These are phyloP conservation scores for Agaricales sp. DNA, from an alignment of 1,284 basidiomycete genomes.

Conservation along the genomic window DNA sequence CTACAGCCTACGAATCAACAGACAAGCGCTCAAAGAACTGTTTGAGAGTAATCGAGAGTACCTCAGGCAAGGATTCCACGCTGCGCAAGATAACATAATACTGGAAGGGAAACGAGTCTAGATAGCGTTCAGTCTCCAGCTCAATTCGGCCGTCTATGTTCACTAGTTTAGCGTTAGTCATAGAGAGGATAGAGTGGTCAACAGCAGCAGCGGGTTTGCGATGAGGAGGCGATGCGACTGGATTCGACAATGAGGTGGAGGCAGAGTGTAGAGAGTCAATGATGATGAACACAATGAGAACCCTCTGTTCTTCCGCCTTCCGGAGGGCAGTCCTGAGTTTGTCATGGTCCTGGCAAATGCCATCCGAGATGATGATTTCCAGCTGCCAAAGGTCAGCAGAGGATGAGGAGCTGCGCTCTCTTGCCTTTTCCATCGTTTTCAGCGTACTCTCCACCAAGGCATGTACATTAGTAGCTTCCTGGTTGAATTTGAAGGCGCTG, in stretches of 20 bases:
- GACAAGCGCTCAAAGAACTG: conserved; percentile 84
- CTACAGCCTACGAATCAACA: conserved; percentile 46
- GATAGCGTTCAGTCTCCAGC: conserved; percentile 81
- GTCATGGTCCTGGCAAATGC: conserved; percentile 95
- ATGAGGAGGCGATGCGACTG: conserved; percentile 9
- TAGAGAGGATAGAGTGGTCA: conserved; percentile 80
- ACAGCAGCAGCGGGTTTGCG: conserved; percentile 11
- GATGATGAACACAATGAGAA: conserved; percentile 97
- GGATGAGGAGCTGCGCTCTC: conserved; percentile 54
- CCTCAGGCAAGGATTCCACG: conserved; percentile 88
- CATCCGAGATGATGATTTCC: conserved; percentile 97
- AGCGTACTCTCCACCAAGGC: conserved; percentile 81
- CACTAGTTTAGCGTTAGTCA: conserved; percentile 89
- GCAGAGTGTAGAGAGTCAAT: conserved; percentile 74
- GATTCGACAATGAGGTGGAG: conserved; percentile 14
- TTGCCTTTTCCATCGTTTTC: conserved; percentile 63
- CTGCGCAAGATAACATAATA: conserved; percentile 91
- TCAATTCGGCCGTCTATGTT: conserved; percentile 82
- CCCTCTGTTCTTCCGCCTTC: conserved; percentile 81
- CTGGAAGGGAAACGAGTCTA: conserved; percentile 98
- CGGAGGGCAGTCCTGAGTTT: conserved; percentile 73
- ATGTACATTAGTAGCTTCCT: conserved; percentile 86
- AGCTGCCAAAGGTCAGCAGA: conserved; percentile 92
- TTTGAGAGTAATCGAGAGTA: conserved; percentile 83
- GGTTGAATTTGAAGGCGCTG: conserved; percentile 82